phyloP scores from a whole-genome alignment of 257 asterid species.

The Solanum gandarillasii region DNA sequence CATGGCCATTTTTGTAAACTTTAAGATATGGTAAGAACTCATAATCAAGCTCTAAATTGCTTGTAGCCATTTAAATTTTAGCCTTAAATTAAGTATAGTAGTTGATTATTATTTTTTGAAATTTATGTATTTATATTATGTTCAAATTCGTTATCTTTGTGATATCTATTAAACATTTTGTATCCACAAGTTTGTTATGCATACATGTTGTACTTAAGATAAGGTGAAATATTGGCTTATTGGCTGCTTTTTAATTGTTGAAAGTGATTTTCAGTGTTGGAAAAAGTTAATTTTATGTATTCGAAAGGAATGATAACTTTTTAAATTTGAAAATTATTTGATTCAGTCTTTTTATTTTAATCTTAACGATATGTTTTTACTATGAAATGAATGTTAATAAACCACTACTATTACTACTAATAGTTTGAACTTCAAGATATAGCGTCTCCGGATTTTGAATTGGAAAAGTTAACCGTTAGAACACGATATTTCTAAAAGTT shows the following conservation, averaged over 20 bases:
- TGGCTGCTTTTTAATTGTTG: neutral
- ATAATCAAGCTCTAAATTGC: neutral
- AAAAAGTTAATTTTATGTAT: neutral
- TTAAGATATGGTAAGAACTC: conserved; percentile 13
- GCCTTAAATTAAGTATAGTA: neutral
- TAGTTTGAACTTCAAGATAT: neutral
- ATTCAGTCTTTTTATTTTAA: neutral
- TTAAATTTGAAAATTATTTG: neutral
- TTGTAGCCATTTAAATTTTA: neutral
- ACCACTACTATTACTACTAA: neutral
- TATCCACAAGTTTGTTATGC: neutral
- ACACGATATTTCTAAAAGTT: neutral
- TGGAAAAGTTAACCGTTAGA: neutral
- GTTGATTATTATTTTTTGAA: neutral
- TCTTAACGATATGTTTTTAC: neutral
- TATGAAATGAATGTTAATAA: no score
- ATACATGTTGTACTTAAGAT: neutral
- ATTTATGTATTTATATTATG: neutral
- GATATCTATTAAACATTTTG: neutral
- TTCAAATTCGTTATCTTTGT: neutral
- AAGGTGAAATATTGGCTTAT: neutral
- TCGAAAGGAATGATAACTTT: neutral
- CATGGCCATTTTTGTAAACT: conserved; percentile 27
- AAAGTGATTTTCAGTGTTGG: neutral
- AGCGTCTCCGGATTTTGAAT: neutral